These are phyloP conservation scores for Marsdenia floribunda DNA, from an alignment of 257 asterid genomes.

Conservation along the genomic window DNA sequence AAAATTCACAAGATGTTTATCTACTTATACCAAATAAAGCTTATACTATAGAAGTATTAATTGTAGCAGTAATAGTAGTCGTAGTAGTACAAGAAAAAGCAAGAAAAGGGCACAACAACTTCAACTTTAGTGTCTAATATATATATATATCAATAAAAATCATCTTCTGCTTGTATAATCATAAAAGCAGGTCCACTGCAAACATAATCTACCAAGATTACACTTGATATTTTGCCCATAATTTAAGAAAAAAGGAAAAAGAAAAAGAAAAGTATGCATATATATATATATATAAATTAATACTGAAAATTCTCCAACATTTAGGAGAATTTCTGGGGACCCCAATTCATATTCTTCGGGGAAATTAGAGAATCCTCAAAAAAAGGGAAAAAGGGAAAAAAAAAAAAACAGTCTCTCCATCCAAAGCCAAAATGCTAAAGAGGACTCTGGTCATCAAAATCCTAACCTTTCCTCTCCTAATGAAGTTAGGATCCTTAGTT, in stretches of 20 bases:
- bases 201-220: conserved; percentile 50
- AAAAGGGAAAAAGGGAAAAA: conserved; percentile 11
- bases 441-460: conserved; percentile 27
- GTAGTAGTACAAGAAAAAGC: neutral
- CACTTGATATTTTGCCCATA: conserved; percentile 31
- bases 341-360: conserved; percentile 43
- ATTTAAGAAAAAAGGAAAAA: conserved; percentile 18
- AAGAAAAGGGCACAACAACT: conserved; percentile 22
- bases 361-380: conserved; percentile 31
- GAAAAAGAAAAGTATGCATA: conserved; percentile 28
- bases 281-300: conserved; percentile 16
- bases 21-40: neutral
- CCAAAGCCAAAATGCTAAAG: conserved; percentile 36
- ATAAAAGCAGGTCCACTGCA: conserved; percentile 51
- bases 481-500: conserved; percentile 42
- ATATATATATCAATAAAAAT: conserved; percentile 31
- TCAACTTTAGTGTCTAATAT: conserved; percentile 30
- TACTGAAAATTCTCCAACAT: conserved; percentile 37
- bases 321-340: conserved; percentile 35
- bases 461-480: conserved; percentile 36
- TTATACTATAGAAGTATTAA: too few relatives aligned
- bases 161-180: conserved; percentile 37
- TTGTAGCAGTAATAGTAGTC: too few relatives aligned
- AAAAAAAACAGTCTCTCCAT: conserved; percentile 39
- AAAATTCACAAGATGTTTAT: too few relatives aligned